phyloP scores from a whole-genome alignment of 148 eudicot species.

The Vaccinium macrocarpon region DNA sequence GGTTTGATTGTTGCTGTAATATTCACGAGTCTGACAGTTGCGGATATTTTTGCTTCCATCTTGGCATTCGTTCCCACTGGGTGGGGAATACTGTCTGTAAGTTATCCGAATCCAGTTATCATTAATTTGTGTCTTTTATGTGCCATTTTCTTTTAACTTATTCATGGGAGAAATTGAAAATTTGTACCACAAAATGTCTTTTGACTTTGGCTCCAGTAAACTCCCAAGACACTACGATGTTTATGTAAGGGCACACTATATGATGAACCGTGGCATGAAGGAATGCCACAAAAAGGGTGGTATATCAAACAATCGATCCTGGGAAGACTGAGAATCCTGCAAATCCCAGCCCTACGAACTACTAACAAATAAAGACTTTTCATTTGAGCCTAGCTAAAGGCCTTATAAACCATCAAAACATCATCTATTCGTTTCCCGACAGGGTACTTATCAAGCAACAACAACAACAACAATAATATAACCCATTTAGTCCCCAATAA shows the following conservation, averaged over 20 bases:
- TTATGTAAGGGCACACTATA: background rate
- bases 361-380: background rate
- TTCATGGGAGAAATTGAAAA: background rate
- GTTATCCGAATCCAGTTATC: constrained; percentile 20
- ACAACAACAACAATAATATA: too few relatives aligned
- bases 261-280: background rate
- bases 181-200: background rate
- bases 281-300: background rate
- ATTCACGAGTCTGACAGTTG: constrained; percentile 41
- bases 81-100: constrained; percentile 90
- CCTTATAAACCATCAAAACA: background rate
- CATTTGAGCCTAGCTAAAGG: background rate
- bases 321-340: background rate
- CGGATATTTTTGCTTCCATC: constrained; percentile 83
- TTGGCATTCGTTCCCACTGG: constrained; percentile 96
- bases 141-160: background rate
- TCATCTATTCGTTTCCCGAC: background rate
- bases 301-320: background rate
- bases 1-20: constrained; percentile 67
- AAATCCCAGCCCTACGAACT: background rate
- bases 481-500: too few relatives aligned
- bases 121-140: background rate
- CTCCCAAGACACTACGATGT: background rate
- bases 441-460: too few relatives aligned
- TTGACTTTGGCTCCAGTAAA: background rate